phyloP scores from a whole-genome alignment of 306 rosid species.

The Medicago lupulina region DNA sequence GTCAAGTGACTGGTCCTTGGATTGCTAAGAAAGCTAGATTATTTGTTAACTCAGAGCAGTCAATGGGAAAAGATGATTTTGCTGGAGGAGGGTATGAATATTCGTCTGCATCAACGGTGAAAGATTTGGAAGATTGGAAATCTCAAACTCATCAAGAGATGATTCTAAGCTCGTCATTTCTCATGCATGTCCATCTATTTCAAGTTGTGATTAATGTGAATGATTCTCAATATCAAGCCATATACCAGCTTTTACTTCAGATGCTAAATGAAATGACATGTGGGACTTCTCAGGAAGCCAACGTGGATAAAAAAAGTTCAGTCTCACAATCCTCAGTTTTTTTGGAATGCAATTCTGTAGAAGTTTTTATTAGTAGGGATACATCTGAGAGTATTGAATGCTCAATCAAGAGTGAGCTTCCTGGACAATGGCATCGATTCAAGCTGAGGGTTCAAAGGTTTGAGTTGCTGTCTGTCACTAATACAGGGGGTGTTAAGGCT shows the following conservation, averaged over 20 bases:
- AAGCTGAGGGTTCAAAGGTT: constrained; percentile 73
- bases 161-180: constrained; percentile 77
- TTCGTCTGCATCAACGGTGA: constrained; percentile 75
- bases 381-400: constrained; percentile 54
- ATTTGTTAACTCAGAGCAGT: constrained; percentile 69
- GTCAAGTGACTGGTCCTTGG: constrained; percentile 91
- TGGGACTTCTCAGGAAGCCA: constrained; percentile 48
- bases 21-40: constrained; percentile 81
- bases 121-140: constrained; percentile 70
- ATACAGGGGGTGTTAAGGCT: constrained; percentile 73
- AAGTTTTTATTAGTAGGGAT: constrained; percentile 65
- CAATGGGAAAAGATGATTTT: constrained; percentile 63
- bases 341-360: constrained; percentile 68
- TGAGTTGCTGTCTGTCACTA: constrained; percentile 69
- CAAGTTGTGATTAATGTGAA: constrained; percentile 54
- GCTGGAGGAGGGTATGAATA: constrained; percentile 70
- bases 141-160: constrained; percentile 81
- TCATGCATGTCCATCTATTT: constrained; percentile 58
- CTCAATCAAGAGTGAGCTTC: constrained; percentile 86
- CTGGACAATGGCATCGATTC: constrained; percentile 80
- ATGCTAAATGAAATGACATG: constrained; percentile 58
- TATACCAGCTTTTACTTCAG: constrained; percentile 62
- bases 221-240: constrained; percentile 60
- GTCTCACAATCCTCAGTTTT: constrained; percentile 72
- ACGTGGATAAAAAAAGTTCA: constrained; percentile 48